Conservation (phyloP, 78 protist species). For the Speleostelium caveatum region DNA sequence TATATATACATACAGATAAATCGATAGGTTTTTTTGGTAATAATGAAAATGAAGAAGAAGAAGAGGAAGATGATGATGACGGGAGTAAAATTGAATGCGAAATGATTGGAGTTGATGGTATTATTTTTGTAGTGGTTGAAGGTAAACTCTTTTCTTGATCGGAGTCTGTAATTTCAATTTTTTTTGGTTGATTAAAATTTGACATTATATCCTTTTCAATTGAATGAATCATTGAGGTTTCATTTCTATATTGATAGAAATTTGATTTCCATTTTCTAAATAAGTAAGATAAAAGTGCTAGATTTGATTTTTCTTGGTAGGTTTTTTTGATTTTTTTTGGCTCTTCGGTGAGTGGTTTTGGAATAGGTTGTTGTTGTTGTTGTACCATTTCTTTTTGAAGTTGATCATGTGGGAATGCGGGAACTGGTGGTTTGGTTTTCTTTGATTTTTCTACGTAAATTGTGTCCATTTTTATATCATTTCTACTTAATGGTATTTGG, state of each 20-base stretch:
- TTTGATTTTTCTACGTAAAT: not conserved
- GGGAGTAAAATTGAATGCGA: not conserved
- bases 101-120: not conserved
- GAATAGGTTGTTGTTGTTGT: not conserved
- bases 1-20: not conserved
- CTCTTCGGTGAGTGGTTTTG: not conserved
- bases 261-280: conserved; percentile 46
- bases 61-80: not conserved
- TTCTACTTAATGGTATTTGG: too few relatives aligned
- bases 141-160: not conserved
- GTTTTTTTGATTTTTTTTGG: conserved; percentile 7
- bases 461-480: not conserved
- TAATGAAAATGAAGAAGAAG: not conserved
- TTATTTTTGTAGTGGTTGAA: not conserved
- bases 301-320: conserved; percentile 23
- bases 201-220: conserved; percentile 9
- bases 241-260: not conserved
- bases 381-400: not conserved
- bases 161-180: not conserved
- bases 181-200: not conserved
- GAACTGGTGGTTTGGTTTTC: too few relatives aligned
- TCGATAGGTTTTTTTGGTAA: not conserved
- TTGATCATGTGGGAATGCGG: conserved; percentile 7
- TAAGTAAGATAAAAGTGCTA: conserved; percentile 7
- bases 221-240: not conserved